Evolutionary conservation across 2,329 filamentous ascomycete species (phyloP).

Genomic region (Lachnellula cervina): DNA sequence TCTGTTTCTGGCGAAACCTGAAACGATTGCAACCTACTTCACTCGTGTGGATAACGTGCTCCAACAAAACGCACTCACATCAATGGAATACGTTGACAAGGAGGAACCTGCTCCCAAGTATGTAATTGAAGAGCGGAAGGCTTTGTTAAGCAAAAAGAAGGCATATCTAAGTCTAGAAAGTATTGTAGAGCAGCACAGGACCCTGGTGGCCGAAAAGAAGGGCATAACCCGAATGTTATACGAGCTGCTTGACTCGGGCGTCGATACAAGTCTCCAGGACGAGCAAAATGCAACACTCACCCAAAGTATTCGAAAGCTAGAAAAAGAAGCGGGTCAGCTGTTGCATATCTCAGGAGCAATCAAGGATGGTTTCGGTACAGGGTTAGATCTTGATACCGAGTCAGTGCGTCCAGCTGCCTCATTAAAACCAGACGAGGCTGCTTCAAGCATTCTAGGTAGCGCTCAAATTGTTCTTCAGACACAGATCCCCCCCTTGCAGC

Average conservation of each 20-base stretch:
- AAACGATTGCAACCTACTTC: constrained; percentile 16
- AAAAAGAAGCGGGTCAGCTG: constrained; percentile 21
- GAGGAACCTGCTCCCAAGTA: constrained; percentile 15
- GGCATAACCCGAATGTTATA: constrained; percentile 15
- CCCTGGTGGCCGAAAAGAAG: constrained; percentile 19
- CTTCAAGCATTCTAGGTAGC: constrained; percentile 22
- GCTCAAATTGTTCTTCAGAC: constrained; percentile 30
- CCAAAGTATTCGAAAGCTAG: constrained; percentile 21
- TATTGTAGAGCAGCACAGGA: constrained; percentile 9
- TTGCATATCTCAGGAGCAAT: constrained; percentile 27
- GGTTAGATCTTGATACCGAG: neutral
- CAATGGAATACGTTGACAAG: constrained; percentile 23
- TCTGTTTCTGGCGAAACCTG: constrained; percentile 20
- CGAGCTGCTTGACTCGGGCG: constrained; percentile 17
- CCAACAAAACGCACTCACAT: constrained; percentile 16
- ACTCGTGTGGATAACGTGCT: constrained; percentile 18
- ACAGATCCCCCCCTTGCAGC: constrained; percentile 20
- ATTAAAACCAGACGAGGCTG: constrained; percentile 7
- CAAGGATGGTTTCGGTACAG: constrained; percentile 26
- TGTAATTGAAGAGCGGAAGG: constrained; percentile 22
- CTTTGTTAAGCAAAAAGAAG: constrained; percentile 21
- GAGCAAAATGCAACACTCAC: constrained; percentile 17
- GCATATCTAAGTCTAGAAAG: constrained; percentile 14
- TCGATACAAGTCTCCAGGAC: constrained; percentile 20
- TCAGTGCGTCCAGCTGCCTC: neutral